Evolutionary conservation across 1,139 yeast genomes (phyloP).

Genomic region (Suhomyces atakaporum): DNA sequence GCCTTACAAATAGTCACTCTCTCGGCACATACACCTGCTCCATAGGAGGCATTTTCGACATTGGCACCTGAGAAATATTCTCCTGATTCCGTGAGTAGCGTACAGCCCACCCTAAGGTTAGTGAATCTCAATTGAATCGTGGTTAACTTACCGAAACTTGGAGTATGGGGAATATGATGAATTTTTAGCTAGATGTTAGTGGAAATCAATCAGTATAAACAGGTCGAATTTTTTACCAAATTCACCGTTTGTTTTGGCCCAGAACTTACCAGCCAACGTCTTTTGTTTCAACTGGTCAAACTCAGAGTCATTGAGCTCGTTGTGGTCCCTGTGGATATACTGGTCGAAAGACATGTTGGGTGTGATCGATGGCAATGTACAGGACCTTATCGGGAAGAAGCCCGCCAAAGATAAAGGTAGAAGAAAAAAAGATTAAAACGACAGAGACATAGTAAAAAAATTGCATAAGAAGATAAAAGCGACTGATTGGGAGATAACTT

Average conservation of each 20-base stretch:
- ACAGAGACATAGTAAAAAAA: too few species aligned
- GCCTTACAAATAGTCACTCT: constrained; percentile 75
- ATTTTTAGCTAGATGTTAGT: constrained; percentile 41
- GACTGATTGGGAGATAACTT: too few species aligned
- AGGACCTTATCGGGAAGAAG: too few species aligned
- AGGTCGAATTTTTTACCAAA: too few species aligned
- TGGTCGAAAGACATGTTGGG: constrained; percentile 3
- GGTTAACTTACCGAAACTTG: constrained; percentile 55
- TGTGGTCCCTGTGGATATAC: constrained; percentile 16
- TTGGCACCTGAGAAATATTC: constrained; percentile 71
- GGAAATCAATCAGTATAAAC: too few species aligned
- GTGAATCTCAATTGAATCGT: constrained; percentile 13
- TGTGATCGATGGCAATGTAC: too few species aligned
- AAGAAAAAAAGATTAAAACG: too few species aligned
- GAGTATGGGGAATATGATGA: constrained; percentile 81
- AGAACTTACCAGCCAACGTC: constrained; percentile 34
- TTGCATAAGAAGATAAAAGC: too few species aligned
- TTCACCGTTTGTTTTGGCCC: too few species aligned
- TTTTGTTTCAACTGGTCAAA: constrained; percentile 26
- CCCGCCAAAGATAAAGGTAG: too few species aligned
- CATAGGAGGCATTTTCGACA: constrained; percentile 90
- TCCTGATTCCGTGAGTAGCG: constrained; percentile 56
- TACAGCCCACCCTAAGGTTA: constrained; percentile 73
- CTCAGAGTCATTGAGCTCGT: constrained; percentile 27
- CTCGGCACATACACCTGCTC: constrained; percentile 91